Conservation (phyloP, 2,329 filamentous ascomycete species). For the Trematosphaeria pertusa region DNA sequence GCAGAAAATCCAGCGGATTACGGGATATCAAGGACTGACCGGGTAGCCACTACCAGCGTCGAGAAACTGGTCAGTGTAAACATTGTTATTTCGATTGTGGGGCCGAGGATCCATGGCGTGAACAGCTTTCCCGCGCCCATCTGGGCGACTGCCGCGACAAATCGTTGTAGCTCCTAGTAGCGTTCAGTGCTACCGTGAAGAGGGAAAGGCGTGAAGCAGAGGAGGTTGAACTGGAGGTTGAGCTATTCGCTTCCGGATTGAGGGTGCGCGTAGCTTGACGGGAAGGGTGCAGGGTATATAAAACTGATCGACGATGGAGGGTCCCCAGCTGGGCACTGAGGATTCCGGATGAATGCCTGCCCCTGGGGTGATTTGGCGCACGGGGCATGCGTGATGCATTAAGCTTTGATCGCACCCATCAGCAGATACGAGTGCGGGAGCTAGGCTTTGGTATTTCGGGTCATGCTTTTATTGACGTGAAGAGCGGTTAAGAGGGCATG, state of each 20-base stretch:
- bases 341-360: slow-evolving; percentile 17
- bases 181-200: background rate
- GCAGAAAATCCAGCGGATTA: too few species aligned
- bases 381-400: slow-evolving; percentile 10
- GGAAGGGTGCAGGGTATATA: slow-evolving; percentile 16
- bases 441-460: too few species aligned
- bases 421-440: too few species aligned
- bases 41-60: slow-evolving; percentile 25
- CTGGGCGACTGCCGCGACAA: background rate
- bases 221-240: too few species aligned
- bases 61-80: slow-evolving; percentile 29
- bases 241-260: slow-evolving; percentile 2
- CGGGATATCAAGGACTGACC: slow-evolving; percentile 14
- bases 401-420: too few species aligned
- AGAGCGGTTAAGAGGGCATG: too few species aligned
- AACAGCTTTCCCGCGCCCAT: slow-evolving; percentile 26
- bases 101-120: slow-evolving; percentile 24
- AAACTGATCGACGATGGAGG: slow-evolving; percentile 11
- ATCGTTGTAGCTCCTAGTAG: too few species aligned
- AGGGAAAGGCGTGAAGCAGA: background rate
- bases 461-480: too few species aligned
- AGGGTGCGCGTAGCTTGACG: slow-evolving; percentile 6
- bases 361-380: slow-evolving; percentile 4
- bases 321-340: slow-evolving; percentile 8
- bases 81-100: slow-evolving; percentile 27